Evolutionary conservation across 768 basidiomycete species (phyloP).

Genomic region (Psilocybe subaeruginosa): DNA sequence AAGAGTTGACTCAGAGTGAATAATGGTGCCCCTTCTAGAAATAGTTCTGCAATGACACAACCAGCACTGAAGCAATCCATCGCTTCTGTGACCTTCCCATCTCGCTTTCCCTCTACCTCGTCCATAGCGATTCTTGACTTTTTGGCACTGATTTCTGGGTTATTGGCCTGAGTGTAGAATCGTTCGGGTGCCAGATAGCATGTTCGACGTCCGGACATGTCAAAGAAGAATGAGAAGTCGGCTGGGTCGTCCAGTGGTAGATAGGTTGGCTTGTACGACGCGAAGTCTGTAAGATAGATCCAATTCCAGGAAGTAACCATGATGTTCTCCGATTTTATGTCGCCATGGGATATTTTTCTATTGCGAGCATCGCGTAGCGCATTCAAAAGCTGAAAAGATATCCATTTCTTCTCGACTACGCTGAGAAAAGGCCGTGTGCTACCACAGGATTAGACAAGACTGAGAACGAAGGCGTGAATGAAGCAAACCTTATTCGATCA

Average conservation of each 20-base stretch:
- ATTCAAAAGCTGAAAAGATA: slow-evolving; percentile 89
- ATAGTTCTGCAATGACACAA: slow-evolving; percentile 94
- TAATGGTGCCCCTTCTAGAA: slow-evolving; percentile 90
- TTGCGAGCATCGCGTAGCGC: slow-evolving; percentile 83
- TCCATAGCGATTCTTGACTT: slow-evolving; percentile 58
- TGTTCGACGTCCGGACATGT: slow-evolving; percentile 89
- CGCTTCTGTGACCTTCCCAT: slow-evolving; percentile 86
- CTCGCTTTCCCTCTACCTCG: slow-evolving; percentile 65
- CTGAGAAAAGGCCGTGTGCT: slow-evolving; percentile 97
- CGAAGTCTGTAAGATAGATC: slow-evolving; percentile 95
- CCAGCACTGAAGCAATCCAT: slow-evolving; percentile 98
- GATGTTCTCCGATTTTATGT: slow-evolving; percentile 97
- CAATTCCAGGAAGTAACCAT: slow-evolving; percentile 96
- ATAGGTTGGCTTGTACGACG: slow-evolving; percentile 92
- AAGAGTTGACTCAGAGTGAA: slow-evolving; percentile 95
- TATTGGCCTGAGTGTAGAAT: slow-evolving; percentile 78
- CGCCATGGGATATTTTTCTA: slow-evolving; percentile 92
- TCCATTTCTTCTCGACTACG: slow-evolving; percentile 96
- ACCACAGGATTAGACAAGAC: not conserved
- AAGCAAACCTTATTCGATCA: slow-evolving; percentile 89
- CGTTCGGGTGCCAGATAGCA: slow-evolving; percentile 97
- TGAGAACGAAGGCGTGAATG: not conserved
- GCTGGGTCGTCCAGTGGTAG: slow-evolving; percentile 96
- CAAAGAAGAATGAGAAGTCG: slow-evolving; percentile 98
- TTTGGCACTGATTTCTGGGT: slow-evolving; percentile 71